A percentile compares a stretch with the other conserved stretches of the same genome.
Conservation (phyloP, 2,329 filamentous ascomycete species). For the Endothia cerciana region DNA sequence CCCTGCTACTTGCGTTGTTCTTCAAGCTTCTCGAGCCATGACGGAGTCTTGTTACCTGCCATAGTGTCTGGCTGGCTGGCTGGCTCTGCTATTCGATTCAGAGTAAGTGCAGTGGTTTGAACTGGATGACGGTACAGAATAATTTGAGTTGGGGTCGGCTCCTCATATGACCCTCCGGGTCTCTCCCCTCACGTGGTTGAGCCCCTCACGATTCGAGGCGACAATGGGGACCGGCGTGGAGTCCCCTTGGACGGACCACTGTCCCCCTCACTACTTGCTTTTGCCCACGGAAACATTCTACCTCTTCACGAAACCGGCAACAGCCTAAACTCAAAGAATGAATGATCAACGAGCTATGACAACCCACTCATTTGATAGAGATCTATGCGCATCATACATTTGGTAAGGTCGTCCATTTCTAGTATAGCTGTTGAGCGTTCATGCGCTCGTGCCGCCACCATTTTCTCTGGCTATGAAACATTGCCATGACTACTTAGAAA, state of each 20-base stretch:
- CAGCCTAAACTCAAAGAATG: neutral
- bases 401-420: neutral
- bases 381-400: neutral
- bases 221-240: constrained; percentile 1
- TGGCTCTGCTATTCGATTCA: neutral
- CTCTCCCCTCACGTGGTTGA: neutral
- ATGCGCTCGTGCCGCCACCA: neutral
- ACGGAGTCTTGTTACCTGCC: constrained; percentile 38
- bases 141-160: neutral
- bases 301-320: neutral
- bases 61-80: constrained; percentile 31
- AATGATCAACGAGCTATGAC: neutral
- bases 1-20: constrained; percentile 40
- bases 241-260: neutral
- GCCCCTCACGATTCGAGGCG: neutral
- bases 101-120: neutral
- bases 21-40: constrained; percentile 50
- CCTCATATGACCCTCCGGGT: neutral
- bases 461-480: neutral
- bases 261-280: constrained; percentile 3
- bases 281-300: neutral
- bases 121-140: neutral
- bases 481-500: neutral
- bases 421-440: neutral
- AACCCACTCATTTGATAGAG: neutral